Evolutionary conservation across 306 rosid genomes (phyloP).

Genomic region (Sindora glabra): DNA sequence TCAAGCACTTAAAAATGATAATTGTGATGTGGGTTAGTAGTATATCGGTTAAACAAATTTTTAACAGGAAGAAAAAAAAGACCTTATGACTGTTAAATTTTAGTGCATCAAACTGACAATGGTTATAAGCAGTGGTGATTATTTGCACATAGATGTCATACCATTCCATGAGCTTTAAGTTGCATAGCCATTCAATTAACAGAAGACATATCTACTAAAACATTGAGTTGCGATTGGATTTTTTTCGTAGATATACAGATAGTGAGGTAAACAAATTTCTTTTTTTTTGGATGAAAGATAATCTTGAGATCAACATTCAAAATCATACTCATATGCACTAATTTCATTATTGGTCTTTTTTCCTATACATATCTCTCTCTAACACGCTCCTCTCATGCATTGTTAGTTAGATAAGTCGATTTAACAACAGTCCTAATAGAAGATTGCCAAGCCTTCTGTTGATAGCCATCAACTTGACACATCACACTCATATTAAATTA

Average conservation of each 20-base stretch:
- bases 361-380: no score
- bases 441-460: no score
- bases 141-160: constrained; percentile 13
- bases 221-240: neutral
- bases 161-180: constrained; percentile 18
- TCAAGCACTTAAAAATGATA: constrained; percentile 11
- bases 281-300: neutral
- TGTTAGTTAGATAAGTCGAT: no score
- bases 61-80: neutral
- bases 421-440: no score
- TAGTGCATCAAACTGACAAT: constrained; percentile 8
- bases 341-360: no score
- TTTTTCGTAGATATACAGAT: constrained; percentile 14
- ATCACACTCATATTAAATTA: no score
- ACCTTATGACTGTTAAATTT: no score
- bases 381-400: no score
- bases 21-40: constrained; percentile 1
- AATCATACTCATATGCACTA: constrained; percentile 7
- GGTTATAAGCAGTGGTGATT: constrained; percentile 8
- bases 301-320: constrained; percentile 10
- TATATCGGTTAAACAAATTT: neutral
- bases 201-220: constrained; percentile 7
- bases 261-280: neutral
- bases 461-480: no score
- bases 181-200: constrained; percentile 8